Conservation (phyloP, 148 eudicot genomes). For the Rhododendron ovatum region DNA sequence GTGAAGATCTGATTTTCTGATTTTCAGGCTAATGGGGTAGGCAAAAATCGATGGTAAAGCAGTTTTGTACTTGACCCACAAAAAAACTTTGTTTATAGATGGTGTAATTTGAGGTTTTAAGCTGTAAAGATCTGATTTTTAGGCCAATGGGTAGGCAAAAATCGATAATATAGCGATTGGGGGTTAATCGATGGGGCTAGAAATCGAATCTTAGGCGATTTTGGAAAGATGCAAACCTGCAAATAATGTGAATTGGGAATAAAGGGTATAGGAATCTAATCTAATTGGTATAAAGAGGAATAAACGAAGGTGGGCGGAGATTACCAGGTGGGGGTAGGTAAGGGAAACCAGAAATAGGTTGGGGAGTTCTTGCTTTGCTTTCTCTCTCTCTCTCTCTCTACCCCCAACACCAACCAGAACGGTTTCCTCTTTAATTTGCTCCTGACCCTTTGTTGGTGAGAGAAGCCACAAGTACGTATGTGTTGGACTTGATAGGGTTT, state of each 20-base stretch:
- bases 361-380: slow-evolving; percentile 2
- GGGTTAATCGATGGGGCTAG: neutral
- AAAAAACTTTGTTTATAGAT: neutral
- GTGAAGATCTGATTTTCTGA: neutral
- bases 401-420: neutral
- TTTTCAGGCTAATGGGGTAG: slow-evolving; percentile 7
- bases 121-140: neutral
- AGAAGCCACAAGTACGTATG: neutral
- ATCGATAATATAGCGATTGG: neutral
- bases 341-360: neutral
- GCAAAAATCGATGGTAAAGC: neutral
- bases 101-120: neutral
- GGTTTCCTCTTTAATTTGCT: neutral
- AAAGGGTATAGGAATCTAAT: neutral
- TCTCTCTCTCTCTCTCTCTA: neutral
- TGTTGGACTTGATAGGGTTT: neutral
- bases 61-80: neutral
- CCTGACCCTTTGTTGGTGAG: neutral
- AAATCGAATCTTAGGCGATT: slow-evolving; percentile 1
- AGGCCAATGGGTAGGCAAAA: neutral
- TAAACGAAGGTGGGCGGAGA: slow-evolving; percentile 7
- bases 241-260: neutral
- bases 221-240: neutral
- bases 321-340: slow-evolving; percentile 7
- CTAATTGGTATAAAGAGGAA: neutral